Percentiles rank a stretch among this genome's conserved stretches.
Evolutionary conservation across 2,329 filamentous ascomycete genomes (phyloP).

Genomic region (Daldinia sp.): DNA sequence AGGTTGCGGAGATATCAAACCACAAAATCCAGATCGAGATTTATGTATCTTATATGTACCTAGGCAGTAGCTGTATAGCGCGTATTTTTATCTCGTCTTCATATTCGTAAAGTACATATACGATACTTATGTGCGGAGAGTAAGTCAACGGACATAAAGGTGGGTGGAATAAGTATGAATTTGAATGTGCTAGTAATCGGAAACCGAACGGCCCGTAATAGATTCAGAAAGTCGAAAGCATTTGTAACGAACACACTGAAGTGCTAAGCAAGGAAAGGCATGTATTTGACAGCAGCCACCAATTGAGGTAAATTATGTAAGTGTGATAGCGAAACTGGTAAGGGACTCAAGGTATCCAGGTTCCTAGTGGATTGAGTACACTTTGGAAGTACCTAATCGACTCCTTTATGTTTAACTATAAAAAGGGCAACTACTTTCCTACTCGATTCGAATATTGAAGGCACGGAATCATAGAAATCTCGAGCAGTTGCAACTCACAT

Average conservation of each 20-base stretch:
- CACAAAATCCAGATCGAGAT: neutral
- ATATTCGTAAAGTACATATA: neutral
- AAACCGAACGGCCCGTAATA: neutral
- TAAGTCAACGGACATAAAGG: neutral
- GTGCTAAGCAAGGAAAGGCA: neutral
- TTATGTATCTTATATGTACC: neutral
- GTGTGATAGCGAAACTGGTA: slow-evolving; percentile 15
- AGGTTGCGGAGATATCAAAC: slow-evolving; percentile 19
- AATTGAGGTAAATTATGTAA: neutral
- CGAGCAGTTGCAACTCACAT: neutral
- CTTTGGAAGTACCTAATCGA: neutral
- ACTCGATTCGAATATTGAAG: slow-evolving; percentile 3
- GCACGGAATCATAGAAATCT: neutral
- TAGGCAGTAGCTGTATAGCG: neutral
- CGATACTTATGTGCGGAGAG: neutral
- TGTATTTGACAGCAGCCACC: neutral
- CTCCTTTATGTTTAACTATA: slow-evolving; percentile 11
- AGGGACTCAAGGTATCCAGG: too few relatives aligned
- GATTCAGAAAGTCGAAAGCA: neutral
- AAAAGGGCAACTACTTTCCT: slow-evolving; percentile 12
- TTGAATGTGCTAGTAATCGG: neutral
- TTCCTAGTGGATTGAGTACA: neutral
- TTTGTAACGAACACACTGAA: neutral
- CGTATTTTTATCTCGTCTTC: neutral
- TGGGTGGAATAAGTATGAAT: neutral